Base-by-base conservation (phyloP, 768 basidiomycete genomes). In the Serendipita vermifera region DNA sequence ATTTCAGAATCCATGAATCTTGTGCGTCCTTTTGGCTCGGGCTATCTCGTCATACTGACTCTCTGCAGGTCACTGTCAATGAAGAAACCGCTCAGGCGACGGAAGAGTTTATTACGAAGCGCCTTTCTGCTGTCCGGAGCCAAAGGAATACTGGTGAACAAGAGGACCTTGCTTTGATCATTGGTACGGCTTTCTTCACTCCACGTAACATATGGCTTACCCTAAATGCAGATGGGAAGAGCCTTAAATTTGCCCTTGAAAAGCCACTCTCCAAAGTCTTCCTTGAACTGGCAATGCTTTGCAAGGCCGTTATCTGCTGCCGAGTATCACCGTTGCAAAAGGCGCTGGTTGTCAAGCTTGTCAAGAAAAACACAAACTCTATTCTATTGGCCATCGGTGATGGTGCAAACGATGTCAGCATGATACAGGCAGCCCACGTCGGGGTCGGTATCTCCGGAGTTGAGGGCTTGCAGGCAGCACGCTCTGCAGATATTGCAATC, bases 281-380 rank as follows among this genome's bases (percentile, higher is more conserved):
- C 73, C 75, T 98, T 56, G 96, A 99, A 67, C 72, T 99, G 35
- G 94, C 94, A 1, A 81, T 97, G 62, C 83, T 98, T 83, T 99
- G 96, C 75, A 97, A 97, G 64, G 94, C 96, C 29, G 96, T 98
- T 48, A 85, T 99, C 33, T 98, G 94, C 69, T 99, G 94, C 93
- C 94, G 94, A 62, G 96, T 99, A 6, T 98, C 94, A 3, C 96
- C 96, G 3, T 69, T 98, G 40, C 96, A 99, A 68, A 99, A 98
- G 68, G 94, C 94, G 0, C 77, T 96, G 35, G 93, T 98, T 3
- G 94, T 98, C 61, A 97, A 97, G 69, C 80, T 98, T n/a, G 94
- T 98, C 56, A 97, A 97, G 76, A 93, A 93, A 69, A 93, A 94
- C 67, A 82, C 84, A 62, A 89, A 90, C 57, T 77, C 91, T 5